Evolutionary conservation across 2,329 filamentous ascomycete species (phyloP).

Genomic region (Lachnellula hyalina): DNA sequence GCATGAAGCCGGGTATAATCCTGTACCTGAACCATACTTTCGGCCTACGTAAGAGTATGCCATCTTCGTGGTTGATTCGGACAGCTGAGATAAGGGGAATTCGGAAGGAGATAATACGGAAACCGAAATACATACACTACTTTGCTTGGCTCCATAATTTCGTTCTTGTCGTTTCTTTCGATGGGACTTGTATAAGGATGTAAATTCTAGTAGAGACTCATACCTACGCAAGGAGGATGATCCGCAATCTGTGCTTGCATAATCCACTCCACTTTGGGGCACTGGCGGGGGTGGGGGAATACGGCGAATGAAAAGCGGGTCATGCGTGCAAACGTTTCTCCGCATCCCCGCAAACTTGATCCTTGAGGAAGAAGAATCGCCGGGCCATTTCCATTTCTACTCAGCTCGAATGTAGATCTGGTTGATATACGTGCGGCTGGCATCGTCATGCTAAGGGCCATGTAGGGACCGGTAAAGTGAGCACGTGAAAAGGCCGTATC

Average conservation of each 20-base stretch:
- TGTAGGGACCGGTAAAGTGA: neutral
- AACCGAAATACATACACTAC: slow-evolving; percentile 9
- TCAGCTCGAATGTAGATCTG: neutral
- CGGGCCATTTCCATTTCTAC: neutral
- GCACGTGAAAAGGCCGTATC: neutral
- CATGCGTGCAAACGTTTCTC: neutral
- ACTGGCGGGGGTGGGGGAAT: no score
- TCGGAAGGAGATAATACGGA: neutral
- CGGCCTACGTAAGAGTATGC: no score
- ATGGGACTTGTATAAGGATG: no score
- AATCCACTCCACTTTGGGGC: no score
- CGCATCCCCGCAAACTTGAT: neutral
- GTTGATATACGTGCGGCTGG: neutral
- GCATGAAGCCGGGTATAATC: no score
- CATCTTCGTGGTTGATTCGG: no score
- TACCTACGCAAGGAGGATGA: no score
- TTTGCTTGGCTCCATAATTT: slow-evolving; percentile 8
- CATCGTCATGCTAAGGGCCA: neutral
- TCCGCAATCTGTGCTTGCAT: no score
- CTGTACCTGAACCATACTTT: no score
- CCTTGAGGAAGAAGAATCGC: neutral
- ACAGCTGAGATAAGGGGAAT: neutral
- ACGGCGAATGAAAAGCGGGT: no score
- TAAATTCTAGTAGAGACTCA: no score
- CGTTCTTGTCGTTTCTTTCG: neutral